A percentile compares a stretch with the other conserved stretches of the same genome.
These are phyloP conservation scores for Leishmania gerbilli DNA, from an alignment of 208 protist species.

Conservation along the genomic window DNA sequence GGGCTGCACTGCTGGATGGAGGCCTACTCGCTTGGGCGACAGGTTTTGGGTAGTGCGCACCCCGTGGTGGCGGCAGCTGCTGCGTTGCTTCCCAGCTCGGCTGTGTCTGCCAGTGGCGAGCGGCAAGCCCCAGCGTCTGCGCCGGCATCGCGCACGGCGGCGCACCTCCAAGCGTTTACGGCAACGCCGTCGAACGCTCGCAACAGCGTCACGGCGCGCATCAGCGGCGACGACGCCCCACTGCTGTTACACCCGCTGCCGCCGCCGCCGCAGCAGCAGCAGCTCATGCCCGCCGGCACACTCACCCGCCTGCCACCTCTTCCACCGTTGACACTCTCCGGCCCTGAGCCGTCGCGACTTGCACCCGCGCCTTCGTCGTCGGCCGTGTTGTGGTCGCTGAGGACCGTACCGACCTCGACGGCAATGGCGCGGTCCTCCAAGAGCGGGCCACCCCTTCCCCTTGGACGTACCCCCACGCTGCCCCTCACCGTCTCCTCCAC, in stretches of 20 bases:
- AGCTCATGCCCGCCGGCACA: neutral
- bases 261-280: conserved; percentile 1
- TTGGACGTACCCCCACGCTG: neutral
- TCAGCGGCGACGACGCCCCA: neutral
- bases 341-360: neutral
- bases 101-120: neutral
- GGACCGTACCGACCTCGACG: neutral
- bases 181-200: neutral
- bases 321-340: neutral
- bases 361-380: neutral
- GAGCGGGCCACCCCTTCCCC: neutral
- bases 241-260: neutral
- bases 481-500: neutral
- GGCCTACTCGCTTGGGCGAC: conserved; percentile 11
- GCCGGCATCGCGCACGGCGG: neutral
- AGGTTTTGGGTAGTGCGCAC: conserved; percentile 14
- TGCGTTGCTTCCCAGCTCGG: neutral
- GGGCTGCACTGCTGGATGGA: conserved; percentile 14
- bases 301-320: conserved; percentile 1
- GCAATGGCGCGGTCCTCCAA: neutral
- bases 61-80: conserved; percentile 12
- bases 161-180: neutral
- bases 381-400: neutral
- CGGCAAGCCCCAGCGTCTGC: neutral
- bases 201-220: neutral